Percentiles rank a stretch among this genome's conserved stretches.
Evolutionary conservation across 2,329 filamentous ascomycete genomes (phyloP).

Genomic region (Cucurbitaria berberidis): DNA sequence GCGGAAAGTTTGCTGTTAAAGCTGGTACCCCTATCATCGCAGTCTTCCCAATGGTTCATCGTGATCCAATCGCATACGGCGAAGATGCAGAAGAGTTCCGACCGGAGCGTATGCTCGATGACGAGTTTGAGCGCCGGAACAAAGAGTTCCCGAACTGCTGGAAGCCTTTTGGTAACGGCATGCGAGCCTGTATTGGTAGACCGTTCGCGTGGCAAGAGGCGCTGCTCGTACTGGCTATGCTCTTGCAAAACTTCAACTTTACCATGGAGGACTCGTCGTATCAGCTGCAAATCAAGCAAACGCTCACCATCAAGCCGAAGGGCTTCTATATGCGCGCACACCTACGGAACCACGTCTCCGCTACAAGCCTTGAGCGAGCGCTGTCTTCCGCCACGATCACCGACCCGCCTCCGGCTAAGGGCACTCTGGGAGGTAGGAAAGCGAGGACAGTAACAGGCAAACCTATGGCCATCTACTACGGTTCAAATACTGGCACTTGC

Average conservation of each 20-base stretch:
- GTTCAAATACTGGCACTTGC: constrained; percentile 52
- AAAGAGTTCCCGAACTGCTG: constrained; percentile 50
- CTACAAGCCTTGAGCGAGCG: constrained; percentile 39
- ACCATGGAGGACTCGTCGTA: constrained; percentile 53
- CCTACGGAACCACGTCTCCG: constrained; percentile 38
- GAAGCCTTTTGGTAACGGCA: constrained; percentile 64
- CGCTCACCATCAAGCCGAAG: constrained; percentile 55
- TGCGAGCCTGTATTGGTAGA: constrained; percentile 60
- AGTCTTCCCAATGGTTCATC: constrained; percentile 42
- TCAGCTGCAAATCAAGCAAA: constrained; percentile 52
- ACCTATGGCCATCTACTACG: constrained; percentile 47
- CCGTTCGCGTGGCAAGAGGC: constrained; percentile 63
- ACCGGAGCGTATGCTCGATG: constrained; percentile 57
- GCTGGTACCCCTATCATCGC: constrained; percentile 41
- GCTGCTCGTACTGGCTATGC: constrained; percentile 52
- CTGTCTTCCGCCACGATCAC: constrained; percentile 31
- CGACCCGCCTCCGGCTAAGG: constrained; percentile 15
- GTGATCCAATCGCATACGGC: constrained; percentile 52
- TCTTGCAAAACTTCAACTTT: constrained; percentile 56
- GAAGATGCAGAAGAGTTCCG: constrained; percentile 54
- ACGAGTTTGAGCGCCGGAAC: constrained; percentile 48
- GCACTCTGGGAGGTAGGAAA: constrained; percentile 12
- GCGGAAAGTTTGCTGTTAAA: constrained; percentile 49
- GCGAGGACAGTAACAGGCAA: constrained; percentile 30
- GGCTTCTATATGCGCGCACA: constrained; percentile 49